A percentile compares a stretch with the other conserved stretches of the same genome.
These are phyloP conservation scores for Leccinellum rugosiceps DNA, from an alignment of 768 basidiomycete genomes.

Conservation along the genomic window DNA sequence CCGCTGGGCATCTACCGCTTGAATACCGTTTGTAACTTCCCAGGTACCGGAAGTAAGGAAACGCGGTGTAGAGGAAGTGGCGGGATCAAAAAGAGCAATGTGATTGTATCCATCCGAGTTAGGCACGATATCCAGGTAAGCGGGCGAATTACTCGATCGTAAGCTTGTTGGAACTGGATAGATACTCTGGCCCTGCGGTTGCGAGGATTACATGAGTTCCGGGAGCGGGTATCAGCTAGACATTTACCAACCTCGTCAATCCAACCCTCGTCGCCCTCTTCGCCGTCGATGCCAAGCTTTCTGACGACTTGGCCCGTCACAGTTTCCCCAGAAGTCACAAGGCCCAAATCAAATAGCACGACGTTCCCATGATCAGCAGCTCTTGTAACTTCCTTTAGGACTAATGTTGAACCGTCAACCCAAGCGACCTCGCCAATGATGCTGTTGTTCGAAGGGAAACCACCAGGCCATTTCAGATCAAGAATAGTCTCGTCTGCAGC, in stretches of 20 bases:
- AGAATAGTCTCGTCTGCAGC: conserved; percentile 43
- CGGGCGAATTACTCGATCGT: conserved; percentile 43
- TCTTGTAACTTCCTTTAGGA: conserved; percentile 86
- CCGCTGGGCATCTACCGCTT: conserved; percentile 64
- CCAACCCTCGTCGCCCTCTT: conserved; percentile 92
- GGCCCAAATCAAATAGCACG: conserved; percentile 63
- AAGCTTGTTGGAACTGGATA: conserved; percentile 49
- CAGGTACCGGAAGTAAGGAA: conserved; percentile 87
- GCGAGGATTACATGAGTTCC: conserved; percentile 13
- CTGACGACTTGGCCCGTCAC: conserved; percentile 60
- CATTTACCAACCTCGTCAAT: conserved; percentile 69
- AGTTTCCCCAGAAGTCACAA: conserved; percentile 23
- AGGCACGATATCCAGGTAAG: conserved; percentile 91
- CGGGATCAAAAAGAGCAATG: conserved; percentile 86
- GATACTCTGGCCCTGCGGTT: conserved; percentile 57
- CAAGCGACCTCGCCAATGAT: conserved; percentile 83
- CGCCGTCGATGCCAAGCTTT: conserved; percentile 76
- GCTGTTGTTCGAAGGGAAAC: conserved; percentile 56
- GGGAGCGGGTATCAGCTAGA: conserved; percentile 1
- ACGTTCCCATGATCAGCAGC: conserved; percentile 80
- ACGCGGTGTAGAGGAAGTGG: conserved; percentile 60
- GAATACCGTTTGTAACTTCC: conserved; percentile 81
- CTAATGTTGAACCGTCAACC: conserved; percentile 70
- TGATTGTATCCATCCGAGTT: conserved; percentile 82
- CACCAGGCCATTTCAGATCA: conserved; percentile 64